Percentiles rank a stretch among this genome's conserved stretches.
Conservation (phyloP, 2,329 filamentous ascomycete genomes). For the Phaeosphaeriaceae sp. region DNA sequence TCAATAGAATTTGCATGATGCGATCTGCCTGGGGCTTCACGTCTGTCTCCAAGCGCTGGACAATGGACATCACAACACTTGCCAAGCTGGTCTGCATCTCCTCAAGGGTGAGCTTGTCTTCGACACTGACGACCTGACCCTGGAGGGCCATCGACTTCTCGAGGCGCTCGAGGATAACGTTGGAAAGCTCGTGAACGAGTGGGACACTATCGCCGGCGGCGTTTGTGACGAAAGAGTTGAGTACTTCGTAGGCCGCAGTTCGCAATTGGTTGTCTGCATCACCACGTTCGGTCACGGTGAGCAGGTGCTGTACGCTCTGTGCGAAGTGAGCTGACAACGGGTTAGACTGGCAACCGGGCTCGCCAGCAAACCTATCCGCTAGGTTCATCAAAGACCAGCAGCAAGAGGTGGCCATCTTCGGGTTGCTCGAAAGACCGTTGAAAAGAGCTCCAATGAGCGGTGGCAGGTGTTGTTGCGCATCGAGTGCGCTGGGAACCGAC, state of each 20-base stretch:
- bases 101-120: conserved; percentile 93
- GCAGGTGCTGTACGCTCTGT: conserved; percentile 83
- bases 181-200: conserved; percentile 81
- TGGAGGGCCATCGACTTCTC: conserved; percentile 91
- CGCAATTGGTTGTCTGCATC: conserved; percentile 88
- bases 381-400: conserved; percentile 99
- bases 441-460: conserved; percentile 88
- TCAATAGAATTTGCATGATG: conserved; percentile 89
- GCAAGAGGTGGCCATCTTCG: conserved; percentile 97
- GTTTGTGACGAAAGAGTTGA: conserved; percentile 93
- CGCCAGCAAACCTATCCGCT: conserved; percentile 91
- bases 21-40: conserved; percentile 88
- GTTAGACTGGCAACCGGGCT: conserved; percentile 79
- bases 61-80: conserved; percentile 89
- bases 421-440: conserved; percentile 84
- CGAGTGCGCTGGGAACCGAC: conserved; percentile 88
- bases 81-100: conserved; percentile 97
- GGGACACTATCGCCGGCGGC: conserved; percentile 84
- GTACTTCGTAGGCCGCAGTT: conserved; percentile 95
- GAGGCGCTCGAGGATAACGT: conserved; percentile 87
- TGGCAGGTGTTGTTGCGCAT: conserved; percentile 81
- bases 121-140: conserved; percentile 91
- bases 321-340: conserved; percentile 91
- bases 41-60: conserved; percentile 89
- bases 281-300: conserved; percentile 81